Percentiles rank a stretch among this genome's conserved stretches.
Evolutionary conservation across 352 stramenopile species (phyloP).

Genomic region (Phytophthora agathidicida): DNA sequence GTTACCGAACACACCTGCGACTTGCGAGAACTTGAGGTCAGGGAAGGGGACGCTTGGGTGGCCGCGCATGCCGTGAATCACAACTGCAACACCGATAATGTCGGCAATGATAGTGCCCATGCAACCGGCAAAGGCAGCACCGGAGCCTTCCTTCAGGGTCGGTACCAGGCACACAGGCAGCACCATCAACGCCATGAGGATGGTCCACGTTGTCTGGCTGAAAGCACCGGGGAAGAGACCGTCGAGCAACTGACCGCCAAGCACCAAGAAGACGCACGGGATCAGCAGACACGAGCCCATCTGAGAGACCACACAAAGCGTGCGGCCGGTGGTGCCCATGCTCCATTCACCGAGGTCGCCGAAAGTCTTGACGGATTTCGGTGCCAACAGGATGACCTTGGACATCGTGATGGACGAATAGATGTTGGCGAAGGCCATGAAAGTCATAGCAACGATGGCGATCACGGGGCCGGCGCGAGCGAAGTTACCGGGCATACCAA

Average conservation of each 20-base stretch:
- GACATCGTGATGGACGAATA: constrained; percentile 63
- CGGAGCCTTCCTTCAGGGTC: constrained; percentile 69
- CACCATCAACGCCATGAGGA: constrained; percentile 62
- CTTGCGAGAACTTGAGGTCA: constrained; percentile 54
- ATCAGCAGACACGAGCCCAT: constrained; percentile 64
- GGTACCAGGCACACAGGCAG: constrained; percentile 60
- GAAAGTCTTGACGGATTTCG: constrained; percentile 58
- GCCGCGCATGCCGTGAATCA: constrained; percentile 61
- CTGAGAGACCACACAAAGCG: constrained; percentile 54
- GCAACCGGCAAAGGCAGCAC: constrained; percentile 60
- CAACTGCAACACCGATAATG: constrained; percentile 49
- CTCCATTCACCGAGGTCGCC: constrained; percentile 66
- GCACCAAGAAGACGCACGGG: constrained; percentile 64
- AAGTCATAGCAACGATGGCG: constrained; percentile 52
- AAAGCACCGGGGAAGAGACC: constrained; percentile 59
- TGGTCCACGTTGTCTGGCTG: constrained; percentile 59
- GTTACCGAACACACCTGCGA: constrained; percentile 65
- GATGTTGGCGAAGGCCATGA: constrained; percentile 76
- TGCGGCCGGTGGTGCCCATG: constrained; percentile 57
- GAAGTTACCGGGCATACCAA: constrained; percentile 77
- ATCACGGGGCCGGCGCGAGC: constrained; percentile 59
- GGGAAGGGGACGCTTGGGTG: constrained; percentile 52
- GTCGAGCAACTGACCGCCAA: constrained; percentile 55
- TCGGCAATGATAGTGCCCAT: constrained; percentile 68
- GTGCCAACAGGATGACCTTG: constrained; percentile 65